These are phyloP conservation scores for Cucurbita moschata DNA, from an alignment of 306 rosid genomes.

Conservation along the genomic window DNA sequence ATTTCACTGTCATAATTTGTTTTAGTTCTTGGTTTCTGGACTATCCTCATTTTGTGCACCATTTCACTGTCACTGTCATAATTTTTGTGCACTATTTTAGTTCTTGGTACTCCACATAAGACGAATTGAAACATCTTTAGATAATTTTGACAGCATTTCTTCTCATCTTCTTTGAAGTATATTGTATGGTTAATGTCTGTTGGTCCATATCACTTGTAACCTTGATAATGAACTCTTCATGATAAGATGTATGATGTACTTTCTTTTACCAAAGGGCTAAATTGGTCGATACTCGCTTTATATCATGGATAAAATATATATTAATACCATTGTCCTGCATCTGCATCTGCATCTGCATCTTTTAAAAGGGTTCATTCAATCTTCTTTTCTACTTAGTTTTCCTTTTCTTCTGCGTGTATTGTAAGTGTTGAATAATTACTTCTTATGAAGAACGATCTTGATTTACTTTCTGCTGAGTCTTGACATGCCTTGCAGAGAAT, in stretches of 20 bases:
- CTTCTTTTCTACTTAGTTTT: neutral
- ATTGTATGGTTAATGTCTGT: too few relatives aligned
- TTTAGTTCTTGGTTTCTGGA: neutral
- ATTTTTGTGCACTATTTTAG: too few relatives aligned
- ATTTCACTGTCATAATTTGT: neutral
- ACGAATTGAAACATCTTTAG: too few relatives aligned
- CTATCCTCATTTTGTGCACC: neutral
- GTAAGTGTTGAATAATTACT: neutral
- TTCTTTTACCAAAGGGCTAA: too few relatives aligned
- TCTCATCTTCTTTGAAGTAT: too few relatives aligned
- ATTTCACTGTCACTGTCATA: neutral
- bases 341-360: neutral
- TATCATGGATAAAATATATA: too few relatives aligned
- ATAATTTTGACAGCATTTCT: too few relatives aligned
- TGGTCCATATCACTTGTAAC: too few relatives aligned
- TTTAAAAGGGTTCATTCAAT: neutral
- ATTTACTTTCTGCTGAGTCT: neutral
- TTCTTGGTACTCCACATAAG: too few relatives aligned
- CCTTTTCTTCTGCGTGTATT: neutral
- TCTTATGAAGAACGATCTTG: neutral
- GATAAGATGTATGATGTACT: too few relatives aligned
- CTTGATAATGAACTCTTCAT: too few relatives aligned
- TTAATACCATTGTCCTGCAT: neutral
- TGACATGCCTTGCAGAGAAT: constrained; percentile 38
- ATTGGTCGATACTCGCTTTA: too few relatives aligned